phyloP scores from a whole-genome alignment of 73 alveolate genomes.

The Paramecium sexaurelia region DNA sequence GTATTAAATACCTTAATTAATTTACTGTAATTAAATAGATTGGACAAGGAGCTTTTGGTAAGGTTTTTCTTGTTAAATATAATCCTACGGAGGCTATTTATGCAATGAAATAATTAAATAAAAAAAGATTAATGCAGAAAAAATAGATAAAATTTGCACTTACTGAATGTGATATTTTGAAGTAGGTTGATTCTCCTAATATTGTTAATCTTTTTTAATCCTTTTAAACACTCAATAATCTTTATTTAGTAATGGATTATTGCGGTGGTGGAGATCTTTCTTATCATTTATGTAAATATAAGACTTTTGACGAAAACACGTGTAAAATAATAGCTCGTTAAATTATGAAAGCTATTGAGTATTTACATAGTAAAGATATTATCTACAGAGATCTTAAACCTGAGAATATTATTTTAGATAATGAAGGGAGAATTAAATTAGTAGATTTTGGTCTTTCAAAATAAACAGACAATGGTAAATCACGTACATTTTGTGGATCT shows the following conservation, averaged over 20 bases:
- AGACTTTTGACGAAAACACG: conserved; percentile 69
- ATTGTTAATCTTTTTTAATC: conserved; percentile 74
- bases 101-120: conserved; percentile 90
- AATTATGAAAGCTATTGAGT: conserved; percentile 78
- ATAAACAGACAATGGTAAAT: conserved; percentile 69
- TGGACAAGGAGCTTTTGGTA: conserved; percentile 91
- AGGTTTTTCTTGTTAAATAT: conserved; percentile 81
- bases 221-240: conserved; percentile 79
- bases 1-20: background rate
- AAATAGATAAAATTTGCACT: conserved; percentile 78
- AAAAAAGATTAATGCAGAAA: conserved; percentile 78
- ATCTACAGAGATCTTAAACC: conserved; percentile 88
- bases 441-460: conserved; percentile 85
- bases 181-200: conserved; percentile 74
- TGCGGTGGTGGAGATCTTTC: conserved; percentile 85
- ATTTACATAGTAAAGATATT: conserved; percentile 76
- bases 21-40: conserved; percentile 60
- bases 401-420: conserved; percentile 76
- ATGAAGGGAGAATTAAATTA: conserved; percentile 76
- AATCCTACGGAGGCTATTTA: conserved; percentile 75
- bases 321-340: conserved; percentile 74
- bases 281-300: conserved; percentile 67
- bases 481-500: conserved; percentile 82
- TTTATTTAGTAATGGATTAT: conserved; percentile 85
- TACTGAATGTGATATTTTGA: conserved; percentile 77